Evolutionary conservation across 1,284 basidiomycete genomes (phyloP).

Genomic region (Heliocybe sulcata): DNA sequence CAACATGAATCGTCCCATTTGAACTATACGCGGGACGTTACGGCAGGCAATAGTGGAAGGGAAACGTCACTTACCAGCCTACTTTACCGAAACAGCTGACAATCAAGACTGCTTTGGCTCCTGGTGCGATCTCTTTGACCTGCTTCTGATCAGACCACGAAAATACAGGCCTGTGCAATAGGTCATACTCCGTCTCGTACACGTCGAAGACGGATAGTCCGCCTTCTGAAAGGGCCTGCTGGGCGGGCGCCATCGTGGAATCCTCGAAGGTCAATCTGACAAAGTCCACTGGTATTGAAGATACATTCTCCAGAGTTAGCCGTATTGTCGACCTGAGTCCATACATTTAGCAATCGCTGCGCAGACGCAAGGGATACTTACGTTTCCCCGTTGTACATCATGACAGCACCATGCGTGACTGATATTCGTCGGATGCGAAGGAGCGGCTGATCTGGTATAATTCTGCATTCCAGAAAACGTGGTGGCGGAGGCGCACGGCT

Average conservation of each 20-base stretch:
- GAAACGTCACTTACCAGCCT: slow-evolving; percentile 62
- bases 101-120: slow-evolving; percentile 60
- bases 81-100: slow-evolving; percentile 83
- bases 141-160: slow-evolving; percentile 59
- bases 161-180: slow-evolving; percentile 77
- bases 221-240: slow-evolving; percentile 72
- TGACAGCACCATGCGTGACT: slow-evolving; percentile 83
- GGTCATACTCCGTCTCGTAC: slow-evolving; percentile 86
- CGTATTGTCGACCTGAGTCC: slow-evolving; percentile 65
- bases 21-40: slow-evolving; percentile 37
- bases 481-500: slow-evolving; percentile 14
- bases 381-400: slow-evolving; percentile 93
- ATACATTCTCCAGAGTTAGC: slow-evolving; percentile 86
- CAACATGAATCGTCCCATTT: slow-evolving; percentile 71
- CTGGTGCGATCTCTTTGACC: slow-evolving; percentile 56
- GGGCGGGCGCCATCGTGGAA: slow-evolving; percentile 73
- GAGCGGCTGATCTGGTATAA: slow-evolving; percentile 83
- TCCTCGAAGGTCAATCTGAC: slow-evolving; percentile 84
- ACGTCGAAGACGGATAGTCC: slow-evolving; percentile 78
- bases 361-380: slow-evolving; percentile 27
- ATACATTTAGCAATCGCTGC: slow-evolving; percentile 8
- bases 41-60: not conserved
- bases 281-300: slow-evolving; percentile 77
- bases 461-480: slow-evolving; percentile 64
- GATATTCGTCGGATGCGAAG: slow-evolving; percentile 83